Evolutionary conservation across 441 rosid genomes (phyloP), one percentile per base, ranked within the genome.

Genomic region (Flueggea neowawraea): DNA sequence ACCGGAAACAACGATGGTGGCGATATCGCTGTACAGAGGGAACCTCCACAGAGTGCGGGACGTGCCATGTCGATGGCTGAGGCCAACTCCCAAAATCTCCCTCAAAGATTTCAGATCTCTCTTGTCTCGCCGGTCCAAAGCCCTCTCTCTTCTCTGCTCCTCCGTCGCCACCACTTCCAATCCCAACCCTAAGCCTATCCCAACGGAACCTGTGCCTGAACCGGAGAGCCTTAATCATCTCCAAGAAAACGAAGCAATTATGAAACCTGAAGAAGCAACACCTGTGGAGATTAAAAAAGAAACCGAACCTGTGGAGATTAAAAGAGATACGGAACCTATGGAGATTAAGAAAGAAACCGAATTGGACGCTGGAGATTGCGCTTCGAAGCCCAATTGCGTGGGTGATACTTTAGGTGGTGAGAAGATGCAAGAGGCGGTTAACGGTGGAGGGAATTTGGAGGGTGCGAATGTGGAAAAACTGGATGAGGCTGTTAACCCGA

Each of bases 1-100:
- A 59, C 62, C n/a, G n/a, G n/a, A n/a, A n/a, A n/a, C n/a, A n/a
- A n/a, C n/a, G 22, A 90, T 88, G 98, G 97, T 88, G 81, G 87
- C 96, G 57, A 79, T 93, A 41, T 93, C 95, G 15, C 76, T 90
- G 49, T 90, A 90, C 88, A 80, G 97, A 68, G 97, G 98, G 50
- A 88, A 90, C 71, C 84, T 93, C 43, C 98, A 90, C 79, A 78
- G 87, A 69, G 87, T 86, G 31, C 86, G 93, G 13, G 93, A 84
- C 69, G 78, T 77, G 0, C 89, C 91, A 66, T 87, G 98, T 31
- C 84, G 84, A 58, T 93, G 96, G 97, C 78, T 51, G 4, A 84
- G 85, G 90, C 97, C 97, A 10, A 32, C 71, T 3, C 87, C 61
- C 28, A 74, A 70, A 58, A 76, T 93, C 51, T 84, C 97, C 62